Evolutionary conservation across 768 basidiomycete genomes (phyloP).

Genomic region (Russula earlei): DNA sequence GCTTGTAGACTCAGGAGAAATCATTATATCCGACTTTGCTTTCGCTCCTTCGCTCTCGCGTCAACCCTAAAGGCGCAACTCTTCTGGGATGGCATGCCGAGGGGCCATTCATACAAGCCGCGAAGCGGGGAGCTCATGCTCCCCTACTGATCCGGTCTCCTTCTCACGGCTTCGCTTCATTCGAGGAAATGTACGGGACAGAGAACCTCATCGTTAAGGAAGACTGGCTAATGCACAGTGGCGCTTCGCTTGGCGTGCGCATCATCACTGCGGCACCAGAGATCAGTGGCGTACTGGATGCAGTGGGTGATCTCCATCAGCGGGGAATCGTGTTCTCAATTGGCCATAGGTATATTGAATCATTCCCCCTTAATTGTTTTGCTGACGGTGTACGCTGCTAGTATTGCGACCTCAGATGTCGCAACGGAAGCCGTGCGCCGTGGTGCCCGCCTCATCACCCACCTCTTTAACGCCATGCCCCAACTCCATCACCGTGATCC

Average conservation of each 20-base stretch:
- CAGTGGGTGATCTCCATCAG: conserved; percentile 47
- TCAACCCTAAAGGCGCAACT: conserved; percentile 53
- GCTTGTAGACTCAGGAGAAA: conserved; percentile 62
- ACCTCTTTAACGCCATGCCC: conserved; percentile 91
- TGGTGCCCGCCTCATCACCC: conserved; percentile 82
- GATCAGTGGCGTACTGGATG: conserved; percentile 69
- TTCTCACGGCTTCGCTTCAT: conserved; percentile 49
- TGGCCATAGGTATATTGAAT: conserved; percentile 62
- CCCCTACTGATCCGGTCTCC: conserved; percentile 56
- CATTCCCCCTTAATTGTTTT: not conserved
- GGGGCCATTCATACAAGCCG: conserved; percentile 76
- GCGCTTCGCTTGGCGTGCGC: conserved; percentile 45
- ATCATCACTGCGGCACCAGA: conserved; percentile 86
- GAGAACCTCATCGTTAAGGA: conserved; percentile 53
- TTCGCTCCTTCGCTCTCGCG: conserved; percentile 56
- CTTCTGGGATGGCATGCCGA: conserved; percentile 87
- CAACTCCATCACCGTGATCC: conserved; percentile 86
- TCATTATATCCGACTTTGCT: conserved; percentile 65
- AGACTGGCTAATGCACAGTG: conserved; percentile 54
- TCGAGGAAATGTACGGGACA: conserved; percentile 66
- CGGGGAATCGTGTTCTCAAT: conserved; percentile 76
- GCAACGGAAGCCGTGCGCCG: conserved; percentile 60
- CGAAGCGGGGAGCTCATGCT: conserved; percentile 80
- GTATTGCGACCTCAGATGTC: conserved; percentile 63
- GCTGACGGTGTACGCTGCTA: conserved; percentile 24